phyloP scores from a whole-genome alignment of 768 basidiomycete species.

The Podaxis rugospora region DNA sequence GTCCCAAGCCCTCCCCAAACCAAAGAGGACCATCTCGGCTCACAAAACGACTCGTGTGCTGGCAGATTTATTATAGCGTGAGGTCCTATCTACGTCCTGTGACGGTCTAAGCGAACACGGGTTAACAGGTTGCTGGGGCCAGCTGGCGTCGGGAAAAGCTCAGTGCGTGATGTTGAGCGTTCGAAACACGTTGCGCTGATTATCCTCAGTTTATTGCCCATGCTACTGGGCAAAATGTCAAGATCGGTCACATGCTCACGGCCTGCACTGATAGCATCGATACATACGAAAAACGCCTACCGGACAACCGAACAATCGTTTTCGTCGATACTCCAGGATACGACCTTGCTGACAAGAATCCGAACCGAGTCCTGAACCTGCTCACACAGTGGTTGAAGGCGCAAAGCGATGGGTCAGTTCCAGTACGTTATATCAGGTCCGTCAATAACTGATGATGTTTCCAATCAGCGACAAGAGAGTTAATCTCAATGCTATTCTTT shows the following conservation, averaged over 20 bases:
- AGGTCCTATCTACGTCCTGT: background rate
- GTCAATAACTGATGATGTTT: background rate
- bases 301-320: background rate
- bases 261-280: conserved; percentile 5
- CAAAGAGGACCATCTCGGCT: background rate
- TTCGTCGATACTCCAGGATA: conserved; percentile 11
- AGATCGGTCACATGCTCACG: conserved; percentile 6
- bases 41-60: background rate
- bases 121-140: conserved; percentile 4
- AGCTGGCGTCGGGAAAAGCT: conserved; percentile 7
- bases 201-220: conserved; percentile 7
- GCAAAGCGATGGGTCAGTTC: background rate
- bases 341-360: conserved; percentile 11
- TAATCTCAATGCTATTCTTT: conserved; percentile 7
- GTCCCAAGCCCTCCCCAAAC: background rate
- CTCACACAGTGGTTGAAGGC: conserved; percentile 11
- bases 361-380: conserved; percentile 8
- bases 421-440: background rate
- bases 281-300: background rate
- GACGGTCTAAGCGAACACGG: background rate
- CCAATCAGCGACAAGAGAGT: background rate
- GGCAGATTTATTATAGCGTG: conserved; percentile 9
- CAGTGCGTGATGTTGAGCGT: background rate
- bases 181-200: background rate
- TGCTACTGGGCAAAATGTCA: conserved; percentile 10